Conservation (phyloP, 352 stramenopile genomes). For the Phytophthora melonis region DNA sequence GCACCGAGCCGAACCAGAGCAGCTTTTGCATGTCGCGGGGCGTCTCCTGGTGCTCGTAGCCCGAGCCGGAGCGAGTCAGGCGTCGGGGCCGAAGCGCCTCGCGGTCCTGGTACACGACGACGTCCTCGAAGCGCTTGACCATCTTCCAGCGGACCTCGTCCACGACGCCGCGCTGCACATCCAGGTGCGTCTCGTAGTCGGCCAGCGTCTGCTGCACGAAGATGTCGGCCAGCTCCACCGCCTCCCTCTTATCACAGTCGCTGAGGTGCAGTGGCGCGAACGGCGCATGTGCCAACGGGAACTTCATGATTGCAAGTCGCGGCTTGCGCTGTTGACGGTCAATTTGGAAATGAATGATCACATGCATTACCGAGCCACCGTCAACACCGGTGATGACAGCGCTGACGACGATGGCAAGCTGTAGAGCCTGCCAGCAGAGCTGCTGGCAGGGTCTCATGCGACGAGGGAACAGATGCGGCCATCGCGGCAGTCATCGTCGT, state of each 20-base stretch:
- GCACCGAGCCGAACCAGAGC: constrained; percentile 50
- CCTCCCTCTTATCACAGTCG: constrained; percentile 25
- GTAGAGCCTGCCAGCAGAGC: too few species aligned
- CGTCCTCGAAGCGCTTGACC: constrained; percentile 47
- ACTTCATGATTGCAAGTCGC: constrained; percentile 34
- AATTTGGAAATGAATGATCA: constrained; percentile 17
- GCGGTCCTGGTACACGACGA: constrained; percentile 46
- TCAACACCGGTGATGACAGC: constrained; percentile 12
- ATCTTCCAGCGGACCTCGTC: constrained; percentile 49
- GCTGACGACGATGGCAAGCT: constrained; percentile 27
- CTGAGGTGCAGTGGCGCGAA: constrained; percentile 45
- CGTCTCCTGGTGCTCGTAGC: constrained; percentile 14
- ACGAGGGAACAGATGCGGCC: constrained; percentile 21
- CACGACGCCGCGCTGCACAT: constrained; percentile 28
- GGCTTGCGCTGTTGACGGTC: constrained; percentile 15
- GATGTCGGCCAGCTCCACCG: constrained; percentile 38
- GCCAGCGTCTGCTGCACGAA: constrained; percentile 45
- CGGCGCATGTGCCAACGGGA: constrained; percentile 36
- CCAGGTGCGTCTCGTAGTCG: constrained; percentile 46
- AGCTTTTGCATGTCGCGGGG: constrained; percentile 46
- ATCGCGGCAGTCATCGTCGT: constrained; percentile 19
- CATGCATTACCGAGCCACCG: not conserved
- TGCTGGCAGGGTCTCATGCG: constrained; percentile 22
- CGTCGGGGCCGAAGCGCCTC: constrained; percentile 15
- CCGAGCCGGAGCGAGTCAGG: constrained; percentile 13